phyloP scores from a whole-genome alignment of 345 rosid species.

The Arabis alpina region DNA sequence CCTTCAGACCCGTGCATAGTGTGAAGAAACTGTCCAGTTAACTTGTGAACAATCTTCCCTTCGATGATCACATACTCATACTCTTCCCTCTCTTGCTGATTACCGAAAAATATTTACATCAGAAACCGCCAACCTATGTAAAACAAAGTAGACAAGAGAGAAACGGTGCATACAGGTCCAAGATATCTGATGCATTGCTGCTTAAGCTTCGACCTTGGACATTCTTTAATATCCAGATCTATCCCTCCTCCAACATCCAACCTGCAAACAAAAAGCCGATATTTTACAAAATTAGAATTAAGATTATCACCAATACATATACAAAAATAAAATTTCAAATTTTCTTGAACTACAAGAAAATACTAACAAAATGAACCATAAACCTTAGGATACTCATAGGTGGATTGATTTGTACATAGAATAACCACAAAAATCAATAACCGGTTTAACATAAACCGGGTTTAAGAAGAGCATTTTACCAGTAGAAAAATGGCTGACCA shows the following conservation, averaged over 20 bases:
- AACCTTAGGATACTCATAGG: conserved; percentile 6
- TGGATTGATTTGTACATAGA: background rate
- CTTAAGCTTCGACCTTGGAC: conserved; percentile 69
- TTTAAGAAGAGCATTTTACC: conserved; percentile 47
- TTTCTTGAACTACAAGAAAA: conserved; percentile 30
- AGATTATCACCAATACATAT: background rate
- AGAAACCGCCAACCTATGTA: conserved; percentile 3
- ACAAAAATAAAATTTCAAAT: background rate
- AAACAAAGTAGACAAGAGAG: background rate
- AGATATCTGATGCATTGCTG: conserved; percentile 86
- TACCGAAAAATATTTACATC: background rate
- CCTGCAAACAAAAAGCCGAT: conserved; percentile 48
- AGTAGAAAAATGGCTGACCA: conserved; percentile 91
- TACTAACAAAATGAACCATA: background rate
- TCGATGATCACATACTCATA: conserved; percentile 64
- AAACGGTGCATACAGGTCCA: conserved; percentile 73
- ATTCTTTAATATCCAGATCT: conserved; percentile 66
- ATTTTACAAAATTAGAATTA: background rate
- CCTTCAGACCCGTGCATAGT: conserved; percentile 53
- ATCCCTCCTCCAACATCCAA: conserved; percentile 90
- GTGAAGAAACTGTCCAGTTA: conserved; percentile 56
- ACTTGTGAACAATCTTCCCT: conserved; percentile 73
- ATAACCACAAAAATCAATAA: background rate
- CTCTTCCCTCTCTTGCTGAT: conserved; percentile 89
- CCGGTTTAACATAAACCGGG: conserved; percentile 11